Base-by-base conservation (phyloP, 108 stramenopile species). In the Nitzschia inconspicua region DNA sequence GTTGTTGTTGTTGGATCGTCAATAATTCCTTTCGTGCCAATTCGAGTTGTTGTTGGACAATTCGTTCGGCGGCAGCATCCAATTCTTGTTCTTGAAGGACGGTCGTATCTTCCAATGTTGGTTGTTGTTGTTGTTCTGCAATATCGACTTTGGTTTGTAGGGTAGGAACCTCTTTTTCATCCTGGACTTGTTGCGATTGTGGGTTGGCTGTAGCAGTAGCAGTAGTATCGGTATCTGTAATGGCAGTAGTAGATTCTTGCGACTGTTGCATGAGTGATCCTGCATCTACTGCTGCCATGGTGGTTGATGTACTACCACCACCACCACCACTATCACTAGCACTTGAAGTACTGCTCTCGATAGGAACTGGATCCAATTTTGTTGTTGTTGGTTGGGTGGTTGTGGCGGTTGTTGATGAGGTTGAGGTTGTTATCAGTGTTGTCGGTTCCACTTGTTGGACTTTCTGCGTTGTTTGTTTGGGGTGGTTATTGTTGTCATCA, bases 51-150 rank as follows among this genome's bases (percentile, higher is more conserved):
- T 51, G 30, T 19, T 11, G 16, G 11, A 51, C 28, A n/a, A 51
- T 51, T 51, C 50, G 50, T 32, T 19, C 29, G 0, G 50, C 29
- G 10, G 30, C 50, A 14, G 29, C n/a, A n/a, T n/a, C 28, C 50
- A 51, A 51, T 51, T 51, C 50, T 51, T 51, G 50, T 51, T 51
- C 50, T 29, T 51, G n/a, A n/a, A n/a, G n/a, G n/a, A n/a, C n/a
- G n/a, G n/a, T n/a, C n/a, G n/a, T n/a, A n/a, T n/a, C n/a, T n/a
- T n/a, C 50, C n/a, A 18, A 28, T 13, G 28, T 13, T 3, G 50
- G 18, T 51, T 29, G 25, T 4, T 10, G 9, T 30, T 24, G 50
- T 2, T 32, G 26, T 29, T 5, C 13, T 16, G 30, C 50, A 13
- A 3, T 24, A 32, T 51, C 50, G 4, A 5, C 25, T 51, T 51